Base-by-base conservation (phyloP, 2,329 filamentous ascomycete genomes). In the Sclerotinia borealis region DNA sequence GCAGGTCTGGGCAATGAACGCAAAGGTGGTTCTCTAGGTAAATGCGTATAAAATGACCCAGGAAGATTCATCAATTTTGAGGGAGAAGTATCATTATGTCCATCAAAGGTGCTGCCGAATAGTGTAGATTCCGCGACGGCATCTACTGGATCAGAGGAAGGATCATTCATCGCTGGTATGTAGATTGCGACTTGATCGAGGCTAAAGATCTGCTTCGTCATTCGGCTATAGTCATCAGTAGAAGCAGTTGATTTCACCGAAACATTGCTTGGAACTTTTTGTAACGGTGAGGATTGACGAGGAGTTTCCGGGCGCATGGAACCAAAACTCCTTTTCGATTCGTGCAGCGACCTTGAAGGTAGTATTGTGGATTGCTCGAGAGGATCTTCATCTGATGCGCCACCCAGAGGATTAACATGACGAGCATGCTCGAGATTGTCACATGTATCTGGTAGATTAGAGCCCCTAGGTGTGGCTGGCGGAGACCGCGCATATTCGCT, bases 11-110 rank as follows among this genome's bases (percentile, higher is more conserved):
- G 48, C 10, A 34, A 58, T 27, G 56, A 43, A 6, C n/a, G 34
- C 7, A 37, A 10, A 22, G 43, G 27, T 19, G 45, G 34, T 31
- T 45, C 37, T 58, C 54, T 60, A 31, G 68, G 66, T 15, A 73
- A 64, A 48, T 78, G 75, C 22, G 83, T 75, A 0, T 85, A 88
- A 71, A 88, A 88, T 2, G 85, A 80, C 0, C 85, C 86, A 1
- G 85, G 85, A 3, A 87, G 72, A 69, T 85, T 79, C 0, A 80
- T 79, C n/a, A 78, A 78, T 13, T 77, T 67, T 36, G 75, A 77
- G 27, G 68, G 65, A 13, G 66, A 67, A 66, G 64, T 29, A 50
- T 68, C 67, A 50, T 22, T 65, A 19, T 70, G 68, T 10, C 65
- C 65, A 55, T 70, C 68, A 56, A 68, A 68, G 29, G 61, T 63